Percentiles rank a stretch among this genome's conserved stretches.
phyloP scores from a whole-genome alignment of 2,329 filamentous ascomycete species.

The Alternaria angustiovoidea region DNA sequence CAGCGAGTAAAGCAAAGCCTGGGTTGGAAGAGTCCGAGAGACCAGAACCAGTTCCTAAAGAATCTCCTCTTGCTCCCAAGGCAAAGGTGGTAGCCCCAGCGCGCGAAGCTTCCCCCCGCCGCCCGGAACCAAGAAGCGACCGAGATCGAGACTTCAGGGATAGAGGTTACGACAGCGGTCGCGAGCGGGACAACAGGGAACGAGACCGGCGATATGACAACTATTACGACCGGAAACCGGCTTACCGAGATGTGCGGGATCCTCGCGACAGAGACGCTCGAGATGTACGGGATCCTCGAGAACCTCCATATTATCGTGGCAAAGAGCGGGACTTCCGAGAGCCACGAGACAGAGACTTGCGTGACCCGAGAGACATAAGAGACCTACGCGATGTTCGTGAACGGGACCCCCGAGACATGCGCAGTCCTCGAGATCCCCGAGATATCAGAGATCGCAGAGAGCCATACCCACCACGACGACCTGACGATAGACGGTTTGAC shows the following conservation, averaged over 20 bases:
- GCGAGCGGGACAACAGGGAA: slow-evolving; percentile 54
- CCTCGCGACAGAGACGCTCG: slow-evolving; percentile 35
- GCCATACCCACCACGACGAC: slow-evolving; percentile 36
- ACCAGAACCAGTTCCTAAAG: slow-evolving; percentile 46
- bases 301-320: slow-evolving; percentile 24
- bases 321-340: slow-evolving; percentile 28
- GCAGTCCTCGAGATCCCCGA: slow-evolving; percentile 29
- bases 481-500: slow-evolving; percentile 34
- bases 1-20: slow-evolving; percentile 60
- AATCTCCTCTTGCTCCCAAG: slow-evolving; percentile 52
- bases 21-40: slow-evolving; percentile 53
- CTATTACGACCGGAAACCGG: slow-evolving; percentile 35
- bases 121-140: slow-evolving; percentile 35
- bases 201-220: slow-evolving; percentile 48
- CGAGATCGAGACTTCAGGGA: slow-evolving; percentile 34
- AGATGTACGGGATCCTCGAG: slow-evolving; percentile 28
- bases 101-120: slow-evolving; percentile 32
- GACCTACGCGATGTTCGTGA: slow-evolving; percentile 31
- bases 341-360: slow-evolving; percentile 34
- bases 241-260: slow-evolving; percentile 30
- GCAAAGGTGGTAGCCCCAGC: slow-evolving; percentile 49
- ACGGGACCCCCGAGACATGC: slow-evolving; percentile 24
- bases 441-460: slow-evolving; percentile 43
- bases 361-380: slow-evolving; percentile 26
- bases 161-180: slow-evolving; percentile 33